Conservation (phyloP, 345 rosid genomes). For the Eucalyptus grandis region DNA sequence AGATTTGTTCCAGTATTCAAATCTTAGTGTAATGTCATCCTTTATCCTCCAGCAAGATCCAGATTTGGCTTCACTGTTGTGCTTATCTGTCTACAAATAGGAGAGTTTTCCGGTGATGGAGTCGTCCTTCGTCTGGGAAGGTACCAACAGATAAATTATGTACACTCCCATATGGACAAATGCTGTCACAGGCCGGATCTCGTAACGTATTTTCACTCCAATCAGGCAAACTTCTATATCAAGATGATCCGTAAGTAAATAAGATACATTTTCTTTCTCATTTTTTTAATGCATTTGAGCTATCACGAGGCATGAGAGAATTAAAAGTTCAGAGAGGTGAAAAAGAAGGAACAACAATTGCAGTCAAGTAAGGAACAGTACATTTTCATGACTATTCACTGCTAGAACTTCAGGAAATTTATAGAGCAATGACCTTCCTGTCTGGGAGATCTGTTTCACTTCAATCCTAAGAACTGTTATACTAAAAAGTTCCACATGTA, state of each 20-base stretch:
- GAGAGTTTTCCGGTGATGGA: neutral
- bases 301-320: neutral
- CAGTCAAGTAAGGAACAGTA: neutral
- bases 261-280: neutral
- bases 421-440: neutral
- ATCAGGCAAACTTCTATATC: neutral
- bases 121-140: neutral
- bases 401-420: neutral
- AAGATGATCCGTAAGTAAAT: neutral
- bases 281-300: neutral
- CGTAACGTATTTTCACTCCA: neutral
- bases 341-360: neutral
- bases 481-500: neutral
- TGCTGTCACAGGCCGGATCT: neutral
- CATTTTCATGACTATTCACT: neutral
- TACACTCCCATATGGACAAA: neutral
- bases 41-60: too few species aligned
- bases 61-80: neutral
- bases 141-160: neutral
- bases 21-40: too few species aligned
- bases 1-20: too few species aligned
- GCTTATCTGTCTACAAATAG: neutral
- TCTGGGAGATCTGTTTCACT: neutral
- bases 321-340: neutral
- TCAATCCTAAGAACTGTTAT: neutral